Evolutionary conservation across 106 monocot species (phyloP), one percentile per base, ranked within the genome.

Genomic region (Posidonia australis): DNA sequence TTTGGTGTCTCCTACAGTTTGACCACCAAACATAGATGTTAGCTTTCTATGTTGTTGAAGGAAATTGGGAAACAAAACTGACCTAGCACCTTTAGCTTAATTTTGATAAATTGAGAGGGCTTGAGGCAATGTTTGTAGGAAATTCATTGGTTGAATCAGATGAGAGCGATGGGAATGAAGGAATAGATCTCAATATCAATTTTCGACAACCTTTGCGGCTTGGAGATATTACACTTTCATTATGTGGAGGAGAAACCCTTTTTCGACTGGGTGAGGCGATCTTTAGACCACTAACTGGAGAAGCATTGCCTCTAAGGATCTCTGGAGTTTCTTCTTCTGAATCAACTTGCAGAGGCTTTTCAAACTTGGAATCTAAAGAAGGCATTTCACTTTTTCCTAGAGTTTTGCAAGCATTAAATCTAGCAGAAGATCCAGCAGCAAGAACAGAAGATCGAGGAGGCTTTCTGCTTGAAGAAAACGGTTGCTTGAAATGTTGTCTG

Each of bases 121-220:
- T 29, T 6, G 13, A 5, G 26, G 58, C 13, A 59, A 29, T 17
- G 0, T 56, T 73, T 30, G 44, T 26, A 51, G 58, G 48, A 49
- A 45, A 44, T 44, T 79, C 82, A 66, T 44, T 49, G 21, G 51
- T n/a, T 26, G 46, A 18, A 62, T 77, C 73, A 46, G 17, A 46
- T 21, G 20, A 58, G 16, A 93, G 88, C 63, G 88, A 83, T 36
- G 93, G 88, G 56, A 93, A 86, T 6, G 93, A 79, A 56, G 88
- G 89, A 26, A 93, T 89, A 3, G 88, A 88, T 75, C 76, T 83
- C 18, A 93, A 72, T 64, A 93, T 83, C 74, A 93, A 52, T 65
- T 81, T 88, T 58, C 85, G 56, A 10, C 84, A 78, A 21, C 85
- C 79, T 51, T 86, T 88, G 28, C 72, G 74, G 44, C 22, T 77